These are phyloP conservation scores for Entomortierella chlamydospora DNA, from an alignment of 192 early-diverging fungal species.

Conservation along the genomic window DNA sequence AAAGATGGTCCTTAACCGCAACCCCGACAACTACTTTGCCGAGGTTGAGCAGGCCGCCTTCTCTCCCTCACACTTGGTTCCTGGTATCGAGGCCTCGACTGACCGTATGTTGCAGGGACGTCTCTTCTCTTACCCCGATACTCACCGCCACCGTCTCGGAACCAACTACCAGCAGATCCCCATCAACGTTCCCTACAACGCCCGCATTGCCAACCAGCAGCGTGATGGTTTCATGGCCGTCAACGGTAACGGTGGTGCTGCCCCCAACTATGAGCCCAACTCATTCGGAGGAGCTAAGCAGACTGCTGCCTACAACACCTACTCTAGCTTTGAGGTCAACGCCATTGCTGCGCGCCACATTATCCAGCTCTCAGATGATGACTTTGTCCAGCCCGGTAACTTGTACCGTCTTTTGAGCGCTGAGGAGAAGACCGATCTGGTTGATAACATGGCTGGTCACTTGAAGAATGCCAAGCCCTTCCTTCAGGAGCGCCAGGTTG, in stretches of 20 bases:
- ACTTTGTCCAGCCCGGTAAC: conserved; percentile 73
- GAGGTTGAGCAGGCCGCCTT: conserved; percentile 81
- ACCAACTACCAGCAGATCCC: conserved; percentile 80
- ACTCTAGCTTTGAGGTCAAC: conserved; percentile 47
- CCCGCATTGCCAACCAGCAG: conserved; percentile 68
- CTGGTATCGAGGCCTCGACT: conserved; percentile 74
- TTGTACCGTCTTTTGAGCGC: conserved; percentile 67
- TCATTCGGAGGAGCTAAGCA: conserved; percentile 67
- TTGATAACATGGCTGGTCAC: conserved; percentile 68
- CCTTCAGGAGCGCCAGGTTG: conserved; percentile 67
- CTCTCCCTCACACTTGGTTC: conserved; percentile 74
- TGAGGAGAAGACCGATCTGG: conserved; percentile 69
- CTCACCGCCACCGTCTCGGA: conserved; percentile 75
- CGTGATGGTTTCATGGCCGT: conserved; percentile 72
- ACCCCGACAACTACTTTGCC: conserved; percentile 82
- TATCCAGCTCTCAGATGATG: conserved; percentile 64
- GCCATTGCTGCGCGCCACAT: conserved; percentile 63
- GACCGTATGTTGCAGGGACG: conserved; percentile 82
- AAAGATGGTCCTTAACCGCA: conserved; percentile 76
- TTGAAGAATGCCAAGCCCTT: conserved; percentile 62
- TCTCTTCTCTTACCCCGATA: conserved; percentile 79
- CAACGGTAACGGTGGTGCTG: conserved; percentile 66
- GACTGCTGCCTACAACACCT: conserved; percentile 38
- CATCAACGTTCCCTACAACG: conserved; percentile 68
- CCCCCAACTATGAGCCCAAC: conserved; percentile 73